Base-by-base conservation (phyloP, 129 eudicot genomes). In the Escallonia herrerae region DNA sequence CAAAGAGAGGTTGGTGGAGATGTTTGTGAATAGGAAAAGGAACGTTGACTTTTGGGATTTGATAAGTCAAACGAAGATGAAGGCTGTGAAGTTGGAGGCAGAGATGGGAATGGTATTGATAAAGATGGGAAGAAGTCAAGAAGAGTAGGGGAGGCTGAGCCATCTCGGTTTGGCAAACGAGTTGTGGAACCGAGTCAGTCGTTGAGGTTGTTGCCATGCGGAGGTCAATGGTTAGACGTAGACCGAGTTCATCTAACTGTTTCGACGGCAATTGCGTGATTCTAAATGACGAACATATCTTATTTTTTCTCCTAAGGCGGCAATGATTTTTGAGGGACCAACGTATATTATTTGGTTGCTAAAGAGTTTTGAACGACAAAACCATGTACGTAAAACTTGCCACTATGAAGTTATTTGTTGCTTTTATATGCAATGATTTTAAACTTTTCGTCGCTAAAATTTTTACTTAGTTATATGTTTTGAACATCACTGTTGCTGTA, bases 41-140 rank as follows among this genome's bases (percentile, higher is more conserved):
- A 82, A 85, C 54, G 81, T 69, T 46, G 60, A 65, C 3, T 83
- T 75, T 80, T 89, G 96, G 96, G 85, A 82, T 1, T 72, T 82
- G 67, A 68, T 72, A 4, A 54, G 70, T 11, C 75, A 70, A 66
- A 63, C 70, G 40, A 76, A 59, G 70, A 51, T 1, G 7, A 69
- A 74, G 56, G 40, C 77, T 5, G 14, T 4, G 68, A 57, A 10
- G 50, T 37, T 69, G 74, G 73, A 63, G 41, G 58, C 46, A 60
- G 65, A 56, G 38, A 79, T 52, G 51, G 83, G 59, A 15, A 42
- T 9, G 46, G 56, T 66, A 63, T 39, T 53, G 68, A 74, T 51
- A 67, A 66, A 75, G n/a, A n/a, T 2, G 15, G 74, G 46, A 22
- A 22, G 33, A n/a, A n/a, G n/a, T n/a, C n/a, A n/a, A n/a, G n/a